Conservation (phyloP, 306 rosid species). For the Citrullus mucosospermus region DNA sequence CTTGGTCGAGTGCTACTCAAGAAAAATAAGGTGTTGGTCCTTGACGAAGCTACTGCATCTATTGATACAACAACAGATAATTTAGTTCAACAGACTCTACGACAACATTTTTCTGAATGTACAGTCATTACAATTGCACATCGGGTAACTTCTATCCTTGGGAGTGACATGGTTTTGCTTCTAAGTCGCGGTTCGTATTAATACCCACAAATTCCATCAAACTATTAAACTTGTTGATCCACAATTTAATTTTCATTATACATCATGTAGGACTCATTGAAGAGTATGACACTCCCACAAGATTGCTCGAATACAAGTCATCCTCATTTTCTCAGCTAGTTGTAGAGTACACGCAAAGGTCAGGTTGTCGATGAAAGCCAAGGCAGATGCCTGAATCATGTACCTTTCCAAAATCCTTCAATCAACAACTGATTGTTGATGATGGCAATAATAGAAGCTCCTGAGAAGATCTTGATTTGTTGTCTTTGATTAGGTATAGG, state of each 20-base stretch:
- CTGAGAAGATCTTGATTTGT: background rate
- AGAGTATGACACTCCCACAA: conserved; percentile 54
- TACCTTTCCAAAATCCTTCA: background rate
- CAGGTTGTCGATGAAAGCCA: conserved; percentile 19
- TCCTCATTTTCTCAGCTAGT: conserved; percentile 72
- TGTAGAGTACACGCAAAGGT: conserved; percentile 61
- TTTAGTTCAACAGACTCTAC: conserved; percentile 61
- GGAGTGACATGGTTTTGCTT: conserved; percentile 71
- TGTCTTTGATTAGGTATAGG: background rate
- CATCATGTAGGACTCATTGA: conserved; percentile 47
- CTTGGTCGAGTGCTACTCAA: conserved; percentile 67
- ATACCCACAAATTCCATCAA: background rate
- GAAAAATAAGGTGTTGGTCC: conserved; percentile 72
- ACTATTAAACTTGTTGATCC: background rate
- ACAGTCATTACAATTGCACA: conserved; percentile 76
- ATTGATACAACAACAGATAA: conserved; percentile 84
- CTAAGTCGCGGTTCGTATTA: conserved; percentile 43
- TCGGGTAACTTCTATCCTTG: conserved; percentile 67
- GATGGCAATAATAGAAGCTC: background rate
- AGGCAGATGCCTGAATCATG: background rate
- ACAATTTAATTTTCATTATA: background rate
- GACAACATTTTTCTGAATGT: conserved; percentile 46
- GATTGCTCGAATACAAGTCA: conserved; percentile 53
- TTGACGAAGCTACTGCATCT: conserved; percentile 82
- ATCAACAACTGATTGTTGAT: background rate